Conservation (phyloP, 2,329 filamentous ascomycete genomes). For the Arthrobotrys conoides region DNA sequence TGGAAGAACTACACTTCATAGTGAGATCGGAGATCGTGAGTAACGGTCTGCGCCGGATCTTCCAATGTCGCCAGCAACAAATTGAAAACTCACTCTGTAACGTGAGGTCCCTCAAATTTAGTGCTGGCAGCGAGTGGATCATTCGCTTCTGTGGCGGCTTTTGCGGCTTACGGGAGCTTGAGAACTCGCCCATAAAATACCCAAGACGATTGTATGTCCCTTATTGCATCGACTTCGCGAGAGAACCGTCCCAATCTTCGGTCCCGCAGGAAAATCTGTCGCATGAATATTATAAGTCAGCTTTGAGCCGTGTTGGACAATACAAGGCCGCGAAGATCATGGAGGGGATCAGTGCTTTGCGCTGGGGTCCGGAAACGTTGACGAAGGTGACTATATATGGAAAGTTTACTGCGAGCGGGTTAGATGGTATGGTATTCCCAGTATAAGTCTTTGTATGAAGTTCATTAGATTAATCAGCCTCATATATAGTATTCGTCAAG, state of each 20-base stretch:
- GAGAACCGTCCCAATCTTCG: not conserved
- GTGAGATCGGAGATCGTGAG: constrained; percentile 45
- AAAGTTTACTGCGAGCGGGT: constrained; percentile 44
- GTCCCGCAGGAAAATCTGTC: not conserved
- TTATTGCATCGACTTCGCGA: constrained; percentile 42
- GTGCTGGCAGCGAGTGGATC: constrained; percentile 54
- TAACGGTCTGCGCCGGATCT: constrained; percentile 33
- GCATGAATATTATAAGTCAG: not conserved
- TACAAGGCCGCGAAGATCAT: constrained; percentile 45
- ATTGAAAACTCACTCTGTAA: constrained; percentile 10
- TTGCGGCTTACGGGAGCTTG: constrained; percentile 29
- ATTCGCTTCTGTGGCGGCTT: constrained; percentile 38
- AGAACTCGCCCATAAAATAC: constrained; percentile 45
- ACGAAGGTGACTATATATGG: constrained; percentile 52
- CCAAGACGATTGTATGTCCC: constrained; percentile 27
- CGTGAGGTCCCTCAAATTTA: constrained; percentile 49
- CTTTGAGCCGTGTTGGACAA: constrained; percentile 46
- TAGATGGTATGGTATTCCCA: constrained; percentile 25
- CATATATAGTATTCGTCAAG: constrained; percentile 43
- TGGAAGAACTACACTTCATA: constrained; percentile 47
- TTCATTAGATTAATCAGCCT: not conserved
- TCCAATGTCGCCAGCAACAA: constrained; percentile 2
- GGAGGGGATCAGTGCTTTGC: constrained; percentile 35
- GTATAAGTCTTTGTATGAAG: not conserved
- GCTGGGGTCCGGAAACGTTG: constrained; percentile 1